Conservation (phyloP, 306 rosid species). For the Pachyrhizus erosus region DNA sequence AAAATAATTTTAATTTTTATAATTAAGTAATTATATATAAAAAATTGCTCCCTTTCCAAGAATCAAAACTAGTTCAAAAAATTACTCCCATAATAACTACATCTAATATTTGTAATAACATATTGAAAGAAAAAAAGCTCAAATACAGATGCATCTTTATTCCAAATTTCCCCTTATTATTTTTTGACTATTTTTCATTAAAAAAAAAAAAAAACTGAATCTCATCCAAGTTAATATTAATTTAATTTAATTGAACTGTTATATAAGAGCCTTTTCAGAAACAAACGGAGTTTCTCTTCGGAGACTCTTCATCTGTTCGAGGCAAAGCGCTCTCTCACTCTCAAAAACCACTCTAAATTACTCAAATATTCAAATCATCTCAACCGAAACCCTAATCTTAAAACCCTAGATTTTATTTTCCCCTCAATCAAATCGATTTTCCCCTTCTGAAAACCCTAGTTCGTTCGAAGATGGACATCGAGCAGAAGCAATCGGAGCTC, state of each 20-base stretch:
- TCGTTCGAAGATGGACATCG: constrained; percentile 64
- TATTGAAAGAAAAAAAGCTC: no score
- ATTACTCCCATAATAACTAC: no score
- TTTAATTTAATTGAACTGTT: background rate
- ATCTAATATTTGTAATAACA: no score
- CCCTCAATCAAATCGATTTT: background rate
- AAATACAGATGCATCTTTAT: no score
- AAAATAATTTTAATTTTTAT: no score
- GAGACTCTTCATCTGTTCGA: background rate
- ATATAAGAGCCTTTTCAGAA: background rate
- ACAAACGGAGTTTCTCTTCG: background rate
- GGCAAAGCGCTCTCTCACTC: background rate
- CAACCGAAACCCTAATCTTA: background rate
- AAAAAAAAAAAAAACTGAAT: background rate
- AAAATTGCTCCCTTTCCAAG: no score
- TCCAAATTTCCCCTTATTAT: background rate
- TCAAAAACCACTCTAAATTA: background rate
- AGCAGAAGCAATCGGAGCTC: constrained; percentile 87
- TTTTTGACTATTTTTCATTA: background rate
- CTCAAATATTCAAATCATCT: background rate
- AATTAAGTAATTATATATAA: no score
- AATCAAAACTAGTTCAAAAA: no score
- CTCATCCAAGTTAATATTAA: background rate
- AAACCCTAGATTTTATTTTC: background rate
- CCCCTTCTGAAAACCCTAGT: background rate